Conservation (phyloP, 768 basidiomycete genomes). For the Butyriboletus loyo region DNA sequence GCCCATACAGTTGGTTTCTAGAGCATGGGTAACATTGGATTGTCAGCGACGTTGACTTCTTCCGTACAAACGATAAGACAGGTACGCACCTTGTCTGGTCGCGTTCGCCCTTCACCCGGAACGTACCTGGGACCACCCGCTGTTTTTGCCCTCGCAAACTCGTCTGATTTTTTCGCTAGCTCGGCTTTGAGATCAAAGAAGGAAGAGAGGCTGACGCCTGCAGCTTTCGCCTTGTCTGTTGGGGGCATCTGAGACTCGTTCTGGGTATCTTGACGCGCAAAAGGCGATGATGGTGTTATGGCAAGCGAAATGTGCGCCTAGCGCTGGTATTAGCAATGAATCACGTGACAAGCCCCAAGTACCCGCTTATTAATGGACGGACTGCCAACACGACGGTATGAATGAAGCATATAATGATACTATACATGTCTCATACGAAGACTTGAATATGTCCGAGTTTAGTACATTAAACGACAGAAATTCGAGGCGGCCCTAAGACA, state of each 20-base stretch:
- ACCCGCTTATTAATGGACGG: too few relatives aligned
- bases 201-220: constrained; percentile 68
- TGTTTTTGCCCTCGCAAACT: constrained; percentile 63
- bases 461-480: constrained; percentile 45
- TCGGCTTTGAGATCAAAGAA: constrained; percentile 79
- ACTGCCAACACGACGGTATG: too few relatives aligned
- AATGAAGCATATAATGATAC: neutral
- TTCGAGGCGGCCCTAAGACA: constrained; percentile 14
- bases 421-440: neutral
- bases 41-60: neutral
- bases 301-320: neutral
- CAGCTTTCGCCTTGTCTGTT: constrained; percentile 56
- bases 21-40: neutral
- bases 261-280: constrained; percentile 1
- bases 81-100: constrained; percentile 63
- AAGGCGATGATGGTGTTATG: neutral
- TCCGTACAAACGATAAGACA: neutral
- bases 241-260: constrained; percentile 39
- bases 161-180: constrained; percentile 48
- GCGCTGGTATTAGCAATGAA: neutral
- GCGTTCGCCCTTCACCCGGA: constrained; percentile 55
- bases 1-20: constrained; percentile 81
- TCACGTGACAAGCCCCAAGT: too few relatives aligned
- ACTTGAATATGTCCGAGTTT: neutral
- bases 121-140: constrained; percentile 49